Evolutionary conservation across 2,329 filamentous ascomycete species (phyloP).

Genomic region (Chrysoporthe austroafricana): DNA sequence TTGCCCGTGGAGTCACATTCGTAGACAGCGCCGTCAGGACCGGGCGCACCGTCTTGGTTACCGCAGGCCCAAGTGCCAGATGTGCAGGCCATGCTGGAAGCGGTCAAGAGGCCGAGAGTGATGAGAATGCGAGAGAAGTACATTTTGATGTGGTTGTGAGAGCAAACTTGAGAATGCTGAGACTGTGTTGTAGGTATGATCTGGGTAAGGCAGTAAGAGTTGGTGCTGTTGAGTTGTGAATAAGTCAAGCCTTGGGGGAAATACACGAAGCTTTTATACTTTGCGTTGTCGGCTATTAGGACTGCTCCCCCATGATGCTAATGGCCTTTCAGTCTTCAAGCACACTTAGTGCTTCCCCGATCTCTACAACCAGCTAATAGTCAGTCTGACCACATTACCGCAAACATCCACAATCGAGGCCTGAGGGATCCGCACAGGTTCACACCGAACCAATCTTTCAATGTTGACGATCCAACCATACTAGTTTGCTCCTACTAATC

Average conservation of each 20-base stretch:
- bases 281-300: not conserved
- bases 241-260: not conserved
- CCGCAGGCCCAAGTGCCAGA: constrained; percentile 16
- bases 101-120: constrained; percentile 15
- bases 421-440: not conserved
- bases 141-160: constrained; percentile 6
- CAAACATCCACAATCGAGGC: not conserved
- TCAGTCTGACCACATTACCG: not conserved
- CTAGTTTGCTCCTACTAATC: not conserved
- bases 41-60: constrained; percentile 20
- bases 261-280: not conserved
- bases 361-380: not conserved
- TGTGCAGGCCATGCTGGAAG: constrained; percentile 16
- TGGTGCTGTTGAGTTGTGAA: not conserved
- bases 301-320: not conserved
- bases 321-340: not conserved
- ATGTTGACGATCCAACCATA: not conserved
- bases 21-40: constrained; percentile 22
- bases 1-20: constrained; percentile 18
- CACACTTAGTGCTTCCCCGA: not conserved
- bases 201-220: not conserved
- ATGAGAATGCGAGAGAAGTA: constrained; percentile 16
- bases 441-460: not conserved
- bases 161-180: not conserved
- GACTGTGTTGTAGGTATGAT: too few relatives aligned